Evolutionary conservation across 2,329 filamentous ascomycete species (phyloP).

Genomic region (Monosporascus ibericus): DNA sequence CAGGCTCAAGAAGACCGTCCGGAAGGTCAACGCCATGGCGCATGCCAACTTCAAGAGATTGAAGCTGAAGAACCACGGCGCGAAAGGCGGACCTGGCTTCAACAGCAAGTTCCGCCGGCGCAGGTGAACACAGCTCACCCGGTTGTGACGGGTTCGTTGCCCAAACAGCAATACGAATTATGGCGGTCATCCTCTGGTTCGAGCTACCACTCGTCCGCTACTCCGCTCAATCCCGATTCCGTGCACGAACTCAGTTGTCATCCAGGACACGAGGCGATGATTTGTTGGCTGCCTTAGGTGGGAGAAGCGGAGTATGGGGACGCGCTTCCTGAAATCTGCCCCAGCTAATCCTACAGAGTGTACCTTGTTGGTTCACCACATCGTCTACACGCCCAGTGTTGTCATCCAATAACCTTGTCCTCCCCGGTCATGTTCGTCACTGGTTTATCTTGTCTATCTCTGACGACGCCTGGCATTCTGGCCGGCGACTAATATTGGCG

Average conservation of each 20-base stretch:
- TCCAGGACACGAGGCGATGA: no score
- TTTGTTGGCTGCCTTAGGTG: no score
- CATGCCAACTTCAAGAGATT: conserved; percentile 62
- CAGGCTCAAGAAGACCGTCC: conserved; percentile 43
- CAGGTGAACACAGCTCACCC: conserved; percentile 18
- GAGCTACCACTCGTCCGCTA: no score
- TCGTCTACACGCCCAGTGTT: not conserved
- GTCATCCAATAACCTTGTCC: no score
- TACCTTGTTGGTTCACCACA: not conserved
- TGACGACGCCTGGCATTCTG: no score
- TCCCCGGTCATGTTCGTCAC: no score
- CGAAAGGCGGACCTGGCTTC: conserved; percentile 54
- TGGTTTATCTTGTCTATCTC: no score
- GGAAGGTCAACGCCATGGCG: conserved; percentile 59
- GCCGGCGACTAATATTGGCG: no score
- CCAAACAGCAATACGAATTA: not conserved
- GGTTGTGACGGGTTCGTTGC: not conserved
- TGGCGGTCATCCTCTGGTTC: no score
- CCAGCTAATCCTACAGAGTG: not conserved
- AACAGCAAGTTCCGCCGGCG: conserved; percentile 54
- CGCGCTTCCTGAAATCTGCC: not conserved
- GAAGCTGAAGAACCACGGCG: conserved; percentile 55
- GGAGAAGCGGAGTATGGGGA: not conserved
- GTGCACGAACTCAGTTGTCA: no score
- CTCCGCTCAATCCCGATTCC: no score